Conservation (phyloP, 331 rosid species). For the Ulmus americana region DNA sequence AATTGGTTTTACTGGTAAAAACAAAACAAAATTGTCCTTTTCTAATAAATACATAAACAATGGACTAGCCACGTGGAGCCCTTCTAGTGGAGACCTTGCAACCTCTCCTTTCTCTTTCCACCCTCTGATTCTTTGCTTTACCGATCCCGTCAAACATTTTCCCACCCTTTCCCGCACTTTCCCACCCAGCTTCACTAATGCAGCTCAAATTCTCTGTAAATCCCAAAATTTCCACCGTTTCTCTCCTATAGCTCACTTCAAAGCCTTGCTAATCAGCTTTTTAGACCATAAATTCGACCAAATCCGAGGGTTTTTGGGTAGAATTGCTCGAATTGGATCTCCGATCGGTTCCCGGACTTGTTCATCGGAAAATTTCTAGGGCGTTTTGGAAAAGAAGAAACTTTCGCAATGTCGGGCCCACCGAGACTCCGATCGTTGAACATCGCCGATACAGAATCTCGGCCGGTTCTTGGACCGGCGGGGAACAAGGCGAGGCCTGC, state of each 20-base stretch:
- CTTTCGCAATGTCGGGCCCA: constrained; percentile 57
- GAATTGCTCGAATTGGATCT: background rate
- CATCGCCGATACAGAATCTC: constrained; percentile 41
- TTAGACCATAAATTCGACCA: background rate
- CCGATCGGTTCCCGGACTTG: background rate
- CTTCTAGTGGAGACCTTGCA: constrained; percentile 6
- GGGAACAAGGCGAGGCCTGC: constrained; percentile 42
- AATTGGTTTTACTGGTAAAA: too few relatives aligned
- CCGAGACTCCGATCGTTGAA: constrained; percentile 71
- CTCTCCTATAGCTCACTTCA: constrained; percentile 11
- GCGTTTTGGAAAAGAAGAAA: constrained; percentile 16
- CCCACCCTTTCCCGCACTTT: constrained; percentile 18
- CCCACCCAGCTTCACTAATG: constrained; percentile 31
- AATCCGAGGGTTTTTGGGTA: constrained; percentile 1
- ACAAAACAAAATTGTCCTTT: too few relatives aligned
- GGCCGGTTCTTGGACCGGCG: constrained; percentile 58
- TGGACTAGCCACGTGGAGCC: constrained; percentile 15
- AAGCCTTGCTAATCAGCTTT: constrained; percentile 19
- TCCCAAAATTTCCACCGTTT: constrained; percentile 31
- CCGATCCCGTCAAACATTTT: constrained; percentile 12
- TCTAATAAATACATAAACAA: background rate
- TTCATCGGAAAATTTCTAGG: constrained; percentile 3
- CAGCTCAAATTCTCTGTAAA: constrained; percentile 11
- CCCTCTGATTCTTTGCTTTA: constrained; percentile 25
- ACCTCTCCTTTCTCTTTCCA: constrained; percentile 19